These are phyloP conservation scores for Pseudocercospora musae DNA, from an alignment of 2,329 filamentous ascomycete genomes.

Conservation along the genomic window DNA sequence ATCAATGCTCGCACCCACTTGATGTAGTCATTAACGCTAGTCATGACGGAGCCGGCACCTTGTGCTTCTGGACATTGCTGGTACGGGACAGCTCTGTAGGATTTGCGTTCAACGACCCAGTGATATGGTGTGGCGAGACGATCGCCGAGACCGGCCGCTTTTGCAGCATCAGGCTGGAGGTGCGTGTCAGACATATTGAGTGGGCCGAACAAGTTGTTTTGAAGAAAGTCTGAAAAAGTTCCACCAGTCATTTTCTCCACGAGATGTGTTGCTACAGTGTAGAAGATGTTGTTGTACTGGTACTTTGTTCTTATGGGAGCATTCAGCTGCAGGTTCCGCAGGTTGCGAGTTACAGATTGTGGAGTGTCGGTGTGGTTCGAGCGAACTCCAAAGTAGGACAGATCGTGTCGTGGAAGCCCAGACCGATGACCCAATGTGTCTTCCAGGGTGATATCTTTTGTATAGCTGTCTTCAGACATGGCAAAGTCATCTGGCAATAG, in stretches of 20 bases:
- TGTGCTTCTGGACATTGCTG: conserved; percentile 1
- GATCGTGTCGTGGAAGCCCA: conserved; percentile 44
- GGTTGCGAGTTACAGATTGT: conserved; percentile 32
- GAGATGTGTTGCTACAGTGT: conserved; percentile 44
- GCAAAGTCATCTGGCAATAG: conserved; percentile 16
- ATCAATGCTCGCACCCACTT: conserved; percentile 20
- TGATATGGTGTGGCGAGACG: conserved; percentile 35
- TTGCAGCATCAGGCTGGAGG: conserved; percentile 27
- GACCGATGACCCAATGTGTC: conserved; percentile 55
- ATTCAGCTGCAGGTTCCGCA: conserved; percentile 47
- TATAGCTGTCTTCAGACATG: conserved; percentile 39
- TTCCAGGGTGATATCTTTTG: conserved; percentile 51
- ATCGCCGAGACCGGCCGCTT: conserved; percentile 37
- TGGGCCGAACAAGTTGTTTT: conserved; percentile 44
- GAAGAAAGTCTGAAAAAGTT: conserved; percentile 43
- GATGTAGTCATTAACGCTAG: conserved; percentile 10
- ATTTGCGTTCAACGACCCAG: neutral
- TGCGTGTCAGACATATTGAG: conserved; percentile 49
- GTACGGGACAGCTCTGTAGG: neutral
- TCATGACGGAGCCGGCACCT: conserved; percentile 11
- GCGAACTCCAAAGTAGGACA: conserved; percentile 31
- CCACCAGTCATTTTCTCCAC: conserved; percentile 44
- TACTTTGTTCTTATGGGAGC: conserved; percentile 46
- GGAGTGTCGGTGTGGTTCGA: conserved; percentile 32
- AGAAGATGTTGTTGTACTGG: conserved; percentile 55